Conservation (phyloP, 2,329 filamentous ascomycete genomes). For the Stagonosporopsis chrysanthemi region DNA sequence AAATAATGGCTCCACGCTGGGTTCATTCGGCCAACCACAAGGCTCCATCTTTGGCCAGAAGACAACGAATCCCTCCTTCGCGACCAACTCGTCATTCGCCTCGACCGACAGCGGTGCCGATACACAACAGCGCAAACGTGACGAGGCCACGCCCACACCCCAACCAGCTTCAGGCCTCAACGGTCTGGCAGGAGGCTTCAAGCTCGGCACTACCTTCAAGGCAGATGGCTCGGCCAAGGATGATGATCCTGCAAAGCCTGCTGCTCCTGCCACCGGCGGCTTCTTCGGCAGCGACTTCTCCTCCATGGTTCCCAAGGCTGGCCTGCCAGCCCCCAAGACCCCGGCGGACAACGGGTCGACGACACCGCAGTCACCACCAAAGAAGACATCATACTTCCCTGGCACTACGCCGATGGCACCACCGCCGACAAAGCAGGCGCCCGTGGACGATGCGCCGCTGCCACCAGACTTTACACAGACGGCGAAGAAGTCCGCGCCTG, state of each 20-base stretch:
- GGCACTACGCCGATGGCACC: conserved; percentile 41
- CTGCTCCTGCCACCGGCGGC: conserved; percentile 53
- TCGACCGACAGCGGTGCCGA: conserved; percentile 32
- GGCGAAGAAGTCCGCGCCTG: conserved; percentile 34
- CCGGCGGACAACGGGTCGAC: conserved; percentile 50
- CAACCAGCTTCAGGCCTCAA: conserved; percentile 42
- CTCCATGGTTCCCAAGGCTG: conserved; percentile 61
- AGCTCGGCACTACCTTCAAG: conserved; percentile 72
- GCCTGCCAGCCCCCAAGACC: conserved; percentile 40
- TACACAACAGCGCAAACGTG: conserved; percentile 31
- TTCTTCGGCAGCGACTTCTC: conserved; percentile 71
- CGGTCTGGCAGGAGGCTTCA: conserved; percentile 61
- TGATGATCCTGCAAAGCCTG: conserved; percentile 64
- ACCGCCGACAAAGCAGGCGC: conserved; percentile 40
- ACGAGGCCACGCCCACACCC: conserved; percentile 47
- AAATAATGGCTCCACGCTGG: conserved; percentile 41
- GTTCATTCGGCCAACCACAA: conserved; percentile 41
- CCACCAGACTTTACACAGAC: conserved; percentile 47
- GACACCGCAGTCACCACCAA: conserved; percentile 46
- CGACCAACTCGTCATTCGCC: conserved; percentile 37
- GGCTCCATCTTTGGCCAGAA: conserved; percentile 6
- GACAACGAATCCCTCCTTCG: conserved; percentile 25
- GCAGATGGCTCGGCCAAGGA: conserved; percentile 68
- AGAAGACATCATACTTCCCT: conserved; percentile 31
- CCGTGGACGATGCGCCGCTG: conserved; percentile 47